These are phyloP conservation scores for Albizia julibrissin DNA, from an alignment of 306 rosid species.

Conservation along the genomic window DNA sequence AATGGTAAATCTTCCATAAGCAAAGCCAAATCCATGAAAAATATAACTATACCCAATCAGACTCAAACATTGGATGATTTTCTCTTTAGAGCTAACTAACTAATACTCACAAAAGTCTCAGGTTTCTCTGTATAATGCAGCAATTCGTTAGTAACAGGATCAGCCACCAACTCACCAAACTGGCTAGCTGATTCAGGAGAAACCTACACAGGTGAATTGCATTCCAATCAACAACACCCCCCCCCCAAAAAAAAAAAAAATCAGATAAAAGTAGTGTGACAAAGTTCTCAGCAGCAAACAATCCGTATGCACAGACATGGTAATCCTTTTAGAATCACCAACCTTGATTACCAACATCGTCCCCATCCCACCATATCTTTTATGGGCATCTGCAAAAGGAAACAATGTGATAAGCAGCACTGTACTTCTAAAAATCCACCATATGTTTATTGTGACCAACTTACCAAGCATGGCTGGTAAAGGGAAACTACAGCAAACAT, in stretches of 20 bases:
- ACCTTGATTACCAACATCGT: slow-evolving; percentile 96
- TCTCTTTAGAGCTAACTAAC: slow-evolving; percentile 20
- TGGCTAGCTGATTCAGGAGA: slow-evolving; percentile 87
- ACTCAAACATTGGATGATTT: not conserved
- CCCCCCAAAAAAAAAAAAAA: not conserved
- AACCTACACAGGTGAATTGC: slow-evolving; percentile 54
- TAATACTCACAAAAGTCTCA: slow-evolving; percentile 79
- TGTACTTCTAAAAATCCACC: slow-evolving; percentile 5
- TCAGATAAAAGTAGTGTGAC: not conserved
- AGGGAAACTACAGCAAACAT: slow-evolving; percentile 97
- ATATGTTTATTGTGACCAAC: slow-evolving; percentile 36
- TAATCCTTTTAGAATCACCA: slow-evolving; percentile 29
- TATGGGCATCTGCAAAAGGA: slow-evolving; percentile 76
- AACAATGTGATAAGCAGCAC: slow-evolving; percentile 12
- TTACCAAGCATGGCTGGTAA: slow-evolving; percentile 84
- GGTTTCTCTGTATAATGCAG: slow-evolving; percentile 99
- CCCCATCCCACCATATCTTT: slow-evolving; percentile 86
- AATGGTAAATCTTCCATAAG: slow-evolving; percentile 25
- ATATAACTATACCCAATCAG: not conserved
- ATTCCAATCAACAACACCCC: not conserved
- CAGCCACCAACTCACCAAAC: slow-evolving; percentile 93
- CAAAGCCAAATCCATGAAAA: slow-evolving; percentile 23
- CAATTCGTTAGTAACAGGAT: slow-evolving; percentile 82
- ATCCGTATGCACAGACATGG: not conserved
- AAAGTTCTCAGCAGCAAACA: not conserved